Percentiles rank a stretch among this genome's conserved stretches.
These are phyloP conservation scores for Botrytis tulipae DNA, from an alignment of 2,329 filamentous ascomycete species.

Conservation along the genomic window DNA sequence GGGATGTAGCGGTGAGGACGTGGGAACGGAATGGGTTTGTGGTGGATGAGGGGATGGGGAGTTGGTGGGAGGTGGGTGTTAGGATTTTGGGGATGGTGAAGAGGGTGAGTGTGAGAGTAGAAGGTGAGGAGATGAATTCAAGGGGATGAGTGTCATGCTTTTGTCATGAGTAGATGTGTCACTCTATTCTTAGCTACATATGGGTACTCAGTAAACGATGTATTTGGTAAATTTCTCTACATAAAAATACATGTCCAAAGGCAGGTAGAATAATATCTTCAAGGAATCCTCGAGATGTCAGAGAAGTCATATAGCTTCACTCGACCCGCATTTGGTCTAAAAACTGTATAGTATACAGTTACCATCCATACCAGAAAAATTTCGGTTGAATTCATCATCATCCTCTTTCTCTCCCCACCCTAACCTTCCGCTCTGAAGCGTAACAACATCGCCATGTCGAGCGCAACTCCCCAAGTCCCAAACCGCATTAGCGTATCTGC, in stretches of 20 bases:
- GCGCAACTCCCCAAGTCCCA: constrained; percentile 31
- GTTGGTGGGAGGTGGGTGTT: constrained; percentile 82
- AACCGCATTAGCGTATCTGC: constrained; percentile 30
- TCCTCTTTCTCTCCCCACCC: neutral
- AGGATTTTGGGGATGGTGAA: constrained; percentile 79
- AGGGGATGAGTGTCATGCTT: neutral
- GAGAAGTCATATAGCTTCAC: neutral
- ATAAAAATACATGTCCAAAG: neutral
- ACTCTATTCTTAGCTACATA: no score
- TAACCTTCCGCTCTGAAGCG: constrained; percentile 28
- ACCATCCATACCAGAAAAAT: neutral
- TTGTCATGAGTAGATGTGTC: neutral
- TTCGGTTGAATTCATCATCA: neutral
- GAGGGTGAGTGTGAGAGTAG: neutral
- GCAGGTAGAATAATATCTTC: neutral
- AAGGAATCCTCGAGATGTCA: neutral
- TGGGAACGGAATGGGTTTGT: constrained; percentile 74
- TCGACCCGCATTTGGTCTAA: neutral
- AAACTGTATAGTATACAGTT: neutral
- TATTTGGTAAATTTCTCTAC: neutral
- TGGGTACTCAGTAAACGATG: neutral
- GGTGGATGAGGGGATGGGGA: constrained; percentile 69
- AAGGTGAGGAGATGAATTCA: neutral
- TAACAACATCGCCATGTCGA: constrained; percentile 31
- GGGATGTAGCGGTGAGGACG: constrained; percentile 59